Base-by-base conservation (phyloP, 768 basidiomycete genomes). In the Tremella yokohamensis region DNA sequence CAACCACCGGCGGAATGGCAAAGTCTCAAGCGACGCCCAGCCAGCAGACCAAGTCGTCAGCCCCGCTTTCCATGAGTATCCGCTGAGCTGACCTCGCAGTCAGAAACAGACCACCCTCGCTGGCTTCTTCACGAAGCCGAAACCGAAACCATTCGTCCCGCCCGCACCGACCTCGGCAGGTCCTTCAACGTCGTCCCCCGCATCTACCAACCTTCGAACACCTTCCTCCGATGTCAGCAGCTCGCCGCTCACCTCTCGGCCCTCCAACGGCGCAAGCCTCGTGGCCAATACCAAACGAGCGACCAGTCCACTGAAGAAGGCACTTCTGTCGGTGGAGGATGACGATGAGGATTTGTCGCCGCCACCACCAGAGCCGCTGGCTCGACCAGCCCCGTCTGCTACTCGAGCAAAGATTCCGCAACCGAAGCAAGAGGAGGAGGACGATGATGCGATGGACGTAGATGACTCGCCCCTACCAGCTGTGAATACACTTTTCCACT, bases 31-130 rank as follows among this genome's bases (percentile, higher is more conserved):
- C 42, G 57, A 63, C 45, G 48, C 61, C 16, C 58, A 63, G 18
- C 52, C 56, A 15, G 40, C 63, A 7, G 64, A 66, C 49, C 18
- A 68, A 68, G 44, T 24, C 52, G 66, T 64, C 44, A 62, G 66
- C 57, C 29, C 2, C 16, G 18, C 18, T 15, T 8, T 8, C 6
- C 6, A n/a, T 9, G 16, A 3, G 25, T 16, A 7, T 18, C 12
- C 11, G 18, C 9, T 8, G 9, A 26, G 34, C 51, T 52, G 38
- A 56, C 47, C 19, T 29, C 9, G 12, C 40, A 68, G 66, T 8
- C 52, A 63, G 16, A 76, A 73, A 47, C 77, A 78, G 52, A 65
- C 73, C 1, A 74, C 77, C 3, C 64, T 78, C 16, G 62, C 69
- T n/a, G 65, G 73, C 0, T 78, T 76, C 66, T 76, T 78, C 57